Evolutionary conservation across 176 grass and related monocot species (phyloP), one percentile per base, ranked within the genome.

Genomic region (Guadua angustifolia): DNA sequence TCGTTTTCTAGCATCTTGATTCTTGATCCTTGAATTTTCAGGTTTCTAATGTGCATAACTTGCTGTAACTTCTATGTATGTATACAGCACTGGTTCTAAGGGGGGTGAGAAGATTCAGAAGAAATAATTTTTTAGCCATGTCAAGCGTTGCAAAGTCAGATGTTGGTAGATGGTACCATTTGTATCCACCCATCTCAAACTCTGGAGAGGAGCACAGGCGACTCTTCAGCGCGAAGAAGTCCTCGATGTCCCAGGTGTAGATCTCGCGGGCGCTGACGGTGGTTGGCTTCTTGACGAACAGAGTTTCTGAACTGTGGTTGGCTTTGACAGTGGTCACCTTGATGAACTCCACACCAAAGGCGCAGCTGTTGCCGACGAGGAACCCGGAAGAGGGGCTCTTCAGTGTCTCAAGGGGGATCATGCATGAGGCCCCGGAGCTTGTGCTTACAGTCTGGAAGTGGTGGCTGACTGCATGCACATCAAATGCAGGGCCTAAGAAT

Each of bases 331-430:
- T 29, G n/a, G 14, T 40, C 14, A 85, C 44, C 58, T 69, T 70
- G 24, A 18, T 49, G 21, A 88, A 85, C 49, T 91, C 79, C 5
- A 88, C 76, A 22, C 89, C 81, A 12, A 91, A 56, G 33, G n/a
- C 56, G 22, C 77, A 84, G 33, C 24, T 76, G 17, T 81, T 58
- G 21, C 71, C 29, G 25, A 71, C 13, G 5, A 88, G 32, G 13
- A 91, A 85, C 7, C 68, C 82, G 1, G 81, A 60, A 21, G 50
- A 33, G 6, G 14, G 18, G 7, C 43, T 42, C 63, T 62, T 81
- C 40, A 88, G 69, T 16, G 53, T 66, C 14, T 21, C 7, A 0
- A 91, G 75, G 26, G 85, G 71, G 40, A 88, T 19, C 89, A 91
- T 85, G 79, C 13, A 84, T 16, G 75, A 74, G 19, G 17, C 42